Evolutionary conservation across 2,329 filamentous ascomycete genomes (phyloP), one percentile per base, ranked within the genome.

Genomic region (Fusarium irregulare): DNA sequence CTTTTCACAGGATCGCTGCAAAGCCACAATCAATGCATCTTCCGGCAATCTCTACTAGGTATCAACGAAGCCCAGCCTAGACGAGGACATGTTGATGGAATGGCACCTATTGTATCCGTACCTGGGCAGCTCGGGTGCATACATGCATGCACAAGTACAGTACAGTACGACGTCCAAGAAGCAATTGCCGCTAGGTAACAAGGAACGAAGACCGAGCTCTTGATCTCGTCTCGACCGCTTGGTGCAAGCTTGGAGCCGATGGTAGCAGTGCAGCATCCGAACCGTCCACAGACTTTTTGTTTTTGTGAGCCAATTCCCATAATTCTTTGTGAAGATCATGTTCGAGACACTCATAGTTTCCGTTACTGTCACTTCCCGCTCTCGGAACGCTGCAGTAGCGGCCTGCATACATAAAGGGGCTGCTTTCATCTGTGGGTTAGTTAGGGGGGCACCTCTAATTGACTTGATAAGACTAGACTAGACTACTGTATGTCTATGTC

Each of bases 351-450:
- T 69, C 66, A 70, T 60, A 51, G 56, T 54, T 53, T 68, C 68
- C 48, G 45, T 60, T 61, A 56, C 68, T 71, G 68, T 71, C 68
- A 57, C 64, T 65, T 71, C 64, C 68, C 68, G 60, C 56, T 71
- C 60, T 60, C 64, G 68, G 68, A 64, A 65, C 68, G 34, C 32
- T 71, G 68, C 68, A 71, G 64, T 69, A 71, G 68, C n/a, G 56
- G 68, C 55, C 58, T 71, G 66, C 69, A 72, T 60, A 49, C 50
- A 53, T 59, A 68, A 72, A 70, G 70, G 66, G 66, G 62, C 53
- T 56, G 48, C 56, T 70, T 49, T 49, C 44, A 41, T 14, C 41
- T 51, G 48, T 57, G 45, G 61, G 25, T 40, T 55, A 47, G 16
- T 37, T 40, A 34, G 49, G 32, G 45, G 37, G 60, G 50, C 45